Evolutionary conservation across 1,284 basidiomycete genomes (phyloP), one percentile per base, ranked within the genome.

Genomic region (Ganoderma sinense): DNA sequence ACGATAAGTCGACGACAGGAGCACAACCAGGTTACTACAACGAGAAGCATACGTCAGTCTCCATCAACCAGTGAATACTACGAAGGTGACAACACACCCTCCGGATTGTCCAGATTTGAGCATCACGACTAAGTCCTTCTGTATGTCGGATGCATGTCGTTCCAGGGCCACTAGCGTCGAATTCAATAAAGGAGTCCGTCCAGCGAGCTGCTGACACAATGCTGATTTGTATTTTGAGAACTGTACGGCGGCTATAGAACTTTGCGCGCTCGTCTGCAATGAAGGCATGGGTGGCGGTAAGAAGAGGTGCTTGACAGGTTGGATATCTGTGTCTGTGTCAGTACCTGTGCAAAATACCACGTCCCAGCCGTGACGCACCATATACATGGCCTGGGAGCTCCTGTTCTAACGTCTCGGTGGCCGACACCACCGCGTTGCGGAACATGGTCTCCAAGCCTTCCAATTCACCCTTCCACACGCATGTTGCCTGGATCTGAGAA

Each of bases 141-240:
- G 86, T 53, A 94, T 80, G 14, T 82, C 80, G 64, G 81, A 76
- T 16, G 89, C 88, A 73, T 86, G 87, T 56, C 80, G 81, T 72
- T 94, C 93, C 16, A 93, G 78, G 2, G 81, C 82, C 7, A 78
- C 79, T 67, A 94, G 75, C n/a, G 91, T 84, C 26, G 83, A 81
- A 67, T 92, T 84, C 43, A 94, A 78, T 41, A 87, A 77, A 0
- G 87, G 82, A 14, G 90, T 90, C 56, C 91, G 86, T 20, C 89
- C 88, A 41, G 84, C 74, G 26, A 93, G 81, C 71, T 91, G 91
- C 64, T 84, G 86, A 65, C 83, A 85, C 55, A 94, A 78, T 6
- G 85, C 78, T 20, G 79, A 74, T 71, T 86, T 88, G 75, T 91
- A 93, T 74, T 84, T 87, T 56, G 85, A 83, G 75, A 93, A 89